phyloP scores from a whole-genome alignment of 192 early-diverging fungal genomes.

The Entomortierella lignicola region DNA sequence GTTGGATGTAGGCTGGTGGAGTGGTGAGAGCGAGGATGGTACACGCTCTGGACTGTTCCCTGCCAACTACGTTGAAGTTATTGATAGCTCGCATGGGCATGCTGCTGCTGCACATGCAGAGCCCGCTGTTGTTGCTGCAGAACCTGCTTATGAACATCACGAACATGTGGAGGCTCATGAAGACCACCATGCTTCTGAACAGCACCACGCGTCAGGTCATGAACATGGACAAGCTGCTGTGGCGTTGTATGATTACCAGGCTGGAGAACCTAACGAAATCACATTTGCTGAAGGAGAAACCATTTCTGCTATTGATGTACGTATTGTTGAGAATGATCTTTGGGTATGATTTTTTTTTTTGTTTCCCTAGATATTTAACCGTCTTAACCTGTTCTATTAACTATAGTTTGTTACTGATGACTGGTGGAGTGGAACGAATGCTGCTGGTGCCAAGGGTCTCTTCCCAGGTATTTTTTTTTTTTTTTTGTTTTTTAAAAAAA shows the following conservation, averaged over 20 bases:
- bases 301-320: conserved; percentile 78
- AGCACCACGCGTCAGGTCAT: conserved; percentile 23
- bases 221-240: conserved; percentile 59
- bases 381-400: no score
- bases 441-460: conserved; percentile 67
- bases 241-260: conserved; percentile 87
- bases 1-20: conserved; percentile 95
- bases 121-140: background rate
- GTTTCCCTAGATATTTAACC: background rate
- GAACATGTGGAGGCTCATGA: background rate
- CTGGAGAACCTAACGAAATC: conserved; percentile 89
- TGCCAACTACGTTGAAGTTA: conserved; percentile 71
- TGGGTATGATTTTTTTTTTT: background rate
- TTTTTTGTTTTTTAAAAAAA: no score
- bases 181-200: background rate
- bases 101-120: background rate
- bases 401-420: conserved; percentile 79
- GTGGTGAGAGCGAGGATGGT: conserved; percentile 82
- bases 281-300: conserved; percentile 78
- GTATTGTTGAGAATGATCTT: background rate
- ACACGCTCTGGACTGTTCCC: conserved; percentile 85
- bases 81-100: conserved; percentile 52
- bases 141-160: background rate
- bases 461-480: conserved; percentile 86
- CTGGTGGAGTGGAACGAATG: conserved; percentile 90